These are phyloP conservation scores for Psilocybe mexicana DNA, from an alignment of 1,284 basidiomycete species.

Conservation along the genomic window DNA sequence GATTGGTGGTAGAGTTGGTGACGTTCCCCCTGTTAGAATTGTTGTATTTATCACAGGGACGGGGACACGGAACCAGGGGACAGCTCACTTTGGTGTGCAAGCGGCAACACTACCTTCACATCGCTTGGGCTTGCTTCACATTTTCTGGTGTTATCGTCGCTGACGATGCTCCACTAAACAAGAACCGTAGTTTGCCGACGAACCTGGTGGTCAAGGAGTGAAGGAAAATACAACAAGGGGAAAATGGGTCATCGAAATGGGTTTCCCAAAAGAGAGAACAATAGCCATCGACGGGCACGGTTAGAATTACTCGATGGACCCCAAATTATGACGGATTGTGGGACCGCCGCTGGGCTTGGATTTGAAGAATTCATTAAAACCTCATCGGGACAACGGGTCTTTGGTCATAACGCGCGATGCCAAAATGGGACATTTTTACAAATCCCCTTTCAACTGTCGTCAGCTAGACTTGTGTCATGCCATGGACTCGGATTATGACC, in stretches of 20 bases:
- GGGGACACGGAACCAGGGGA: too few relatives aligned
- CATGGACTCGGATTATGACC: conserved; percentile 3
- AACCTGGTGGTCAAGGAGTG: conserved; percentile 1
- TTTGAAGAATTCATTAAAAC: background rate
- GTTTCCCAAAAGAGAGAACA: too few relatives aligned
- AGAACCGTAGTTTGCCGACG: background rate
- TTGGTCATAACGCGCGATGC: background rate
- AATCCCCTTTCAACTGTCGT: conserved; percentile 13
- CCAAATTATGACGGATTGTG: background rate
- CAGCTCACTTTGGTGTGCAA: too few relatives aligned
- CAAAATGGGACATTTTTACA: conserved; percentile 1
- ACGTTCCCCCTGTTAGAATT: too few relatives aligned
- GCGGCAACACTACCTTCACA: background rate
- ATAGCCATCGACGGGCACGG: background rate
- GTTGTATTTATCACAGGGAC: too few relatives aligned
- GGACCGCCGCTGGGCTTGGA: conserved; percentile 11
- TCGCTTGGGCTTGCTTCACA: background rate
- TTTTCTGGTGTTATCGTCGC: background rate
- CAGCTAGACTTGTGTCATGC: conserved; percentile 9
- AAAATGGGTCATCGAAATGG: background rate
- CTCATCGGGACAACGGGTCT: conserved; percentile 10
- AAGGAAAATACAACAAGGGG: background rate
- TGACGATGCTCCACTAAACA: background rate
- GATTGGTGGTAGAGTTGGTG: too few relatives aligned
- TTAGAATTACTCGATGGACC: background rate